phyloP scores from a whole-genome alignment of 2,329 filamentous ascomycete species.

The Colletotrichum australisinense region DNA sequence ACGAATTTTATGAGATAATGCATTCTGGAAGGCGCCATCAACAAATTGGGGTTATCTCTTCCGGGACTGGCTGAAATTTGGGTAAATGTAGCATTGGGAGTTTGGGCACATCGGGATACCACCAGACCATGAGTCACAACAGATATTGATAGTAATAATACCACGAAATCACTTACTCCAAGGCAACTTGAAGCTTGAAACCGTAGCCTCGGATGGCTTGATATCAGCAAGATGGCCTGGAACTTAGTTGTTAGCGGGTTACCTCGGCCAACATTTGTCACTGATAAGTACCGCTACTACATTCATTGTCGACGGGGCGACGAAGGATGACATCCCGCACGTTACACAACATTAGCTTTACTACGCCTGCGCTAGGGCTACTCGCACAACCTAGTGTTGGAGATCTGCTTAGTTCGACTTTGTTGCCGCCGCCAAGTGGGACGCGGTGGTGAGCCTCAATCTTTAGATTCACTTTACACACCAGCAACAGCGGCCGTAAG shows the following conservation, averaged over 20 bases:
- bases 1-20: slow-evolving; percentile 12
- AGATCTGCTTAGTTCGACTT: not conserved
- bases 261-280: too few species aligned
- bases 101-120: not conserved
- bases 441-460: not conserved
- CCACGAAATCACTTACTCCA: not conserved
- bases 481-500: too few species aligned
- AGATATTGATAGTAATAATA: not conserved
- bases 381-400: not conserved
- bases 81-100: not conserved
- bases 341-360: not conserved
- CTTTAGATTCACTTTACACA: not conserved
- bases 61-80: not conserved
- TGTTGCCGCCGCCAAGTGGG: not conserved
- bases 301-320: not conserved
- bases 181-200: not conserved
- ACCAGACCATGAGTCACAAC: not conserved
- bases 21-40: not conserved
- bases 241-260: too few species aligned
- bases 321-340: not conserved
- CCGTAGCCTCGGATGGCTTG: too few species aligned
- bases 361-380: not conserved
- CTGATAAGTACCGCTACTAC: too few species aligned
- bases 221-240: too few species aligned
- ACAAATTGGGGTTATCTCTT: not conserved